Evolutionary conservation across 73 alveolate genomes (phyloP).

Genomic region (Diophrys sp.): DNA sequence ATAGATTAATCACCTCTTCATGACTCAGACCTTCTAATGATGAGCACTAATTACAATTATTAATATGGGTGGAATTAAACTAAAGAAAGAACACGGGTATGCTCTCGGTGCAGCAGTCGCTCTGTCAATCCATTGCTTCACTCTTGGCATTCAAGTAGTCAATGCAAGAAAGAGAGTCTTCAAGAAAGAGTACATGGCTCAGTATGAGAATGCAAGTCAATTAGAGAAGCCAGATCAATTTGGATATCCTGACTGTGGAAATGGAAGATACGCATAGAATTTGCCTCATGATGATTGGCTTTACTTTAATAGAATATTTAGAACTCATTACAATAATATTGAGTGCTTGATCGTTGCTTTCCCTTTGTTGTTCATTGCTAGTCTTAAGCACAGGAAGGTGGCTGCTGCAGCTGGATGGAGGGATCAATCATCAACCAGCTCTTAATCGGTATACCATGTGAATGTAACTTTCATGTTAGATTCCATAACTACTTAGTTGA

Average conservation of each 20-base stretch:
- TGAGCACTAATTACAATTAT: no score
- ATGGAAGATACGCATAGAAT: background rate
- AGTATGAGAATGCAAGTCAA: background rate
- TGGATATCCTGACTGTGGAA: background rate
- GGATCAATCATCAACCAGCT: no score
- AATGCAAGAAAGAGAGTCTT: background rate
- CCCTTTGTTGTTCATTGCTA: background rate
- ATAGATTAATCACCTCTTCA: no score
- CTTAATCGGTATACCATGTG: no score
- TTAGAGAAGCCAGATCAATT: background rate
- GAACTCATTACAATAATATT: background rate
- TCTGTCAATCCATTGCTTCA: background rate
- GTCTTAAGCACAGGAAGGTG: background rate
- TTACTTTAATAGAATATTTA: background rate
- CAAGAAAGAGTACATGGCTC: background rate
- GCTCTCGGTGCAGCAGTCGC: background rate
- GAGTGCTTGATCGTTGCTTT: background rate
- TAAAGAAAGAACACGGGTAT: background rate
- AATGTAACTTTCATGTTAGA: no score
- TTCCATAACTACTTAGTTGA: no score
- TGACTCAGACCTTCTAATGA: no score
- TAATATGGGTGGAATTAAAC: no score
- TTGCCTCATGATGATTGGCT: background rate
- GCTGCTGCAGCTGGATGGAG: slow-evolving; percentile 3
- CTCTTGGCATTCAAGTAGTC: background rate